Conservation (phyloP, 176 grass and related monocot genomes). For the Aegilops bicornis region DNA sequence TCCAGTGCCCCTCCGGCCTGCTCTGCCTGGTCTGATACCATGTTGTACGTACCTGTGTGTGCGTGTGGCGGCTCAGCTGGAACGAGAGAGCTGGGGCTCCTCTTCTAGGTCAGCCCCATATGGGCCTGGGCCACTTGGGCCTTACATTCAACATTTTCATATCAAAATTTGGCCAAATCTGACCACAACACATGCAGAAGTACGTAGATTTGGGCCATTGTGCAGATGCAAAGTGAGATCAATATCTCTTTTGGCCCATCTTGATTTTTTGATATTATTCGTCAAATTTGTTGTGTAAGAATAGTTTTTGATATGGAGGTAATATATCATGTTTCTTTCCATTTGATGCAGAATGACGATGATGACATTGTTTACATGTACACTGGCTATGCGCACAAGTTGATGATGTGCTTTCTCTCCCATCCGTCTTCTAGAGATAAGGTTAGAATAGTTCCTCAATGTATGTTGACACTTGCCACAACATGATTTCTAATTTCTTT, state of each 20-base stretch:
- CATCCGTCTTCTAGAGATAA: slow-evolving; percentile 80
- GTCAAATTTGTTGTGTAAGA: slow-evolving; percentile 7
- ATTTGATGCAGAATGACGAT: slow-evolving; percentile 85
- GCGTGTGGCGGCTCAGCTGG: too few species aligned
- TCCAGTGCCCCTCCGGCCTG: too few species aligned
- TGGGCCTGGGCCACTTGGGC: too few species aligned
- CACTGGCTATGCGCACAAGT: slow-evolving; percentile 87
- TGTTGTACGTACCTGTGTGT: too few species aligned
- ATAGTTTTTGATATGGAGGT: not conserved
- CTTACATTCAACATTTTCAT: too few species aligned
- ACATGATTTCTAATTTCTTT: slow-evolving; percentile 14
- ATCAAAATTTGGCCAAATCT: not conserved
- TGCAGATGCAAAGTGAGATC: not conserved
- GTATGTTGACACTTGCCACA: not conserved
- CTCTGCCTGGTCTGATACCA: too few species aligned
- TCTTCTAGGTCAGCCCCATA: too few species aligned
- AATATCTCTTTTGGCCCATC: not conserved
- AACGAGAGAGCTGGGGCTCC: too few species aligned
- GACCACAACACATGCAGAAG: not conserved
- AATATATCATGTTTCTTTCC: slow-evolving; percentile 24
- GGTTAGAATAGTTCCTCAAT: slow-evolving; percentile 50
- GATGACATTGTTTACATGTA: slow-evolving; percentile 94
- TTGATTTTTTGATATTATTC: slow-evolving; percentile 3
- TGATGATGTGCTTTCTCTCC: slow-evolving; percentile 98
- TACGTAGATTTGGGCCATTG: not conserved